phyloP scores from a whole-genome alignment of 805 yeast genomes.

The Clavispora santaluciae region DNA sequence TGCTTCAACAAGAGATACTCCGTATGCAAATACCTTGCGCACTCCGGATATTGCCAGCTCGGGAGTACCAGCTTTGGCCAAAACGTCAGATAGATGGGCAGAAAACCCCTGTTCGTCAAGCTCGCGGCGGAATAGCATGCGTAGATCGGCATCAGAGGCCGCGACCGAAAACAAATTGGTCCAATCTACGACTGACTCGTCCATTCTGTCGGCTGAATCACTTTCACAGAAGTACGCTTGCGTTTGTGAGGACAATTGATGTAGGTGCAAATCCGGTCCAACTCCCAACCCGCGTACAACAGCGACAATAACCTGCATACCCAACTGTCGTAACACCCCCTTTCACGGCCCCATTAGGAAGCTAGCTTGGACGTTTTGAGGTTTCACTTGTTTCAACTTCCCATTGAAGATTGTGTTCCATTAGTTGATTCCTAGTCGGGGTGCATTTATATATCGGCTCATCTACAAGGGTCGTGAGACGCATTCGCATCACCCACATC shows the following conservation, averaged over 20 bases:
- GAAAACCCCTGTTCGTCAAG: background rate
- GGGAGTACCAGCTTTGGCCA: background rate
- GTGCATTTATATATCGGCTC: background rate
- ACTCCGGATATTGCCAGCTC: background rate
- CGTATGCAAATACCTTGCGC: background rate
- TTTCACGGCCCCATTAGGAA: conserved; percentile 1
- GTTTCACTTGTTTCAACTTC: background rate
- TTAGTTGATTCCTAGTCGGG: background rate
- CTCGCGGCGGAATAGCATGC: background rate
- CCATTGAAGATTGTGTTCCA: background rate
- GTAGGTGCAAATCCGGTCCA: background rate
- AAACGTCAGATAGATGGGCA: background rate
- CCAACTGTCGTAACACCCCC: background rate
- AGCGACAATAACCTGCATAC: background rate
- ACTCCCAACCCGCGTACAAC: background rate
- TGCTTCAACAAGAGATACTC: background rate
- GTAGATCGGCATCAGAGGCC: conserved; percentile 1
- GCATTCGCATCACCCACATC: background rate
- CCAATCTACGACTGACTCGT: background rate
- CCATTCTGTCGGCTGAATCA: no score
- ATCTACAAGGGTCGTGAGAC: background rate
- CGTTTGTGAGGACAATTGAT: background rate
- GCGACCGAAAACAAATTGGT: background rate
- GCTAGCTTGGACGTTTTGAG: background rate
- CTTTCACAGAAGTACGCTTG: no score